phyloP scores from a whole-genome alignment of 192 early-diverging fungal genomes.

The Coemansia biformis region DNA sequence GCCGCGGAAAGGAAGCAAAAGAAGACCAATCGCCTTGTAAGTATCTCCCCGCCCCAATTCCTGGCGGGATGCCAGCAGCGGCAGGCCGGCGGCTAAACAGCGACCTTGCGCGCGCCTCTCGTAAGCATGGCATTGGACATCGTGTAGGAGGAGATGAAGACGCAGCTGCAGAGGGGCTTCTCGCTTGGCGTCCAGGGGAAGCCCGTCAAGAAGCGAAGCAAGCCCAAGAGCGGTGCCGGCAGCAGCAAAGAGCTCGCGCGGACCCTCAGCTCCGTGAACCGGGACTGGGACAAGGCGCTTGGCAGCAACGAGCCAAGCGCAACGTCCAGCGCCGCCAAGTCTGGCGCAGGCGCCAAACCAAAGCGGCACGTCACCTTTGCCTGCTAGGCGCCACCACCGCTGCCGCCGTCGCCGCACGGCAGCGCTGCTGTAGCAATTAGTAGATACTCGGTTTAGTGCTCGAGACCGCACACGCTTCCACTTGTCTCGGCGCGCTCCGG shows the following conservation, averaged over 20 bases:
- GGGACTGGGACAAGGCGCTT: conserved; percentile 25
- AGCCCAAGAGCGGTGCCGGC: too few species aligned
- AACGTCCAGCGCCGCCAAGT: neutral
- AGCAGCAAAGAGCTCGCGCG: conserved; percentile 9
- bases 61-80: too few species aligned
- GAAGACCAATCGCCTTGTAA: conserved; percentile 23
- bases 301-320: conserved; percentile 1
- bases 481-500: too few species aligned
- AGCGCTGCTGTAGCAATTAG: too few species aligned
- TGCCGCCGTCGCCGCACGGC: too few species aligned
- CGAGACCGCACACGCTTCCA: too few species aligned
- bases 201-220: conserved; percentile 12
- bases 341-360: conserved; percentile 5
- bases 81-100: too few species aligned
- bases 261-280: conserved; percentile 38
- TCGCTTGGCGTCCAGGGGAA: conserved; percentile 7
- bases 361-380: conserved; percentile 29
- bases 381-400: conserved; percentile 9
- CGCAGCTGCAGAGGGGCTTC: conserved; percentile 23
- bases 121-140: too few species aligned
- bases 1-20: conserved; percentile 23
- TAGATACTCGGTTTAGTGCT: too few species aligned
- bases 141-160: conserved; percentile 40
- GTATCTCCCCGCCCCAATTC: too few species aligned
- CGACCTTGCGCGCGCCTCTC: too few species aligned